Evolutionary conservation across 257 asterid genomes (phyloP).

Genomic region (Voacanga thouarsii): DNA sequence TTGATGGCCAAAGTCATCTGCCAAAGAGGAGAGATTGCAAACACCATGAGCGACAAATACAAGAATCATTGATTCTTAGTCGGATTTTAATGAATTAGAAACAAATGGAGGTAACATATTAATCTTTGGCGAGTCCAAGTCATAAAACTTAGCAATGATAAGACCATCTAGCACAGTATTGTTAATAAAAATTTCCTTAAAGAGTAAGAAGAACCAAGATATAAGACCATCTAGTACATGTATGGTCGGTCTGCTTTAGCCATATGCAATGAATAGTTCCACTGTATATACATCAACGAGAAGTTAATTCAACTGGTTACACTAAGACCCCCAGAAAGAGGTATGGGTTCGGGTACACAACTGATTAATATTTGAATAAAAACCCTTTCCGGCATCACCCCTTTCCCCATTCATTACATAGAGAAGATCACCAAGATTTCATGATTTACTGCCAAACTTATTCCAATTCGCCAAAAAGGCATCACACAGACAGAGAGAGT

Average conservation of each 20-base stretch:
- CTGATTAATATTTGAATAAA: too few relatives aligned
- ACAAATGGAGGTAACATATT: neutral
- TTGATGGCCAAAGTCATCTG: slow-evolving; percentile 52
- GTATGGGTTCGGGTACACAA: too few relatives aligned
- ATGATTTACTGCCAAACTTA: too few relatives aligned
- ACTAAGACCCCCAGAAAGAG: too few relatives aligned
- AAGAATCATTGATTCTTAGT: neutral
- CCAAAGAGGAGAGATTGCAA: slow-evolving; percentile 3
- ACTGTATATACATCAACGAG: too few relatives aligned
- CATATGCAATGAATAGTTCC: neutral
- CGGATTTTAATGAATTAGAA: neutral
- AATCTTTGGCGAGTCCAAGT: neutral
- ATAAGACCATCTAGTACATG: neutral
- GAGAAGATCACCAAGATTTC: too few relatives aligned
- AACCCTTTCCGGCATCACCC: too few relatives aligned
- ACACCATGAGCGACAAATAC: neutral
- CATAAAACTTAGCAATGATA: neutral
- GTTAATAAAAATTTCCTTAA: too few relatives aligned
- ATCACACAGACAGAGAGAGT: neutral
- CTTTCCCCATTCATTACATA: too few relatives aligned
- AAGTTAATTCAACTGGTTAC: too few relatives aligned
- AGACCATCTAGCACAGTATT: neutral
- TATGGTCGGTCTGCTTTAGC: neutral
- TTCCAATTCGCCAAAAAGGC: neutral
- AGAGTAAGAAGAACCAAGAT: neutral